These are phyloP conservation scores for Carnegiea gigantea DNA, from an alignment of 179 eudicot species.

Conservation along the genomic window DNA sequence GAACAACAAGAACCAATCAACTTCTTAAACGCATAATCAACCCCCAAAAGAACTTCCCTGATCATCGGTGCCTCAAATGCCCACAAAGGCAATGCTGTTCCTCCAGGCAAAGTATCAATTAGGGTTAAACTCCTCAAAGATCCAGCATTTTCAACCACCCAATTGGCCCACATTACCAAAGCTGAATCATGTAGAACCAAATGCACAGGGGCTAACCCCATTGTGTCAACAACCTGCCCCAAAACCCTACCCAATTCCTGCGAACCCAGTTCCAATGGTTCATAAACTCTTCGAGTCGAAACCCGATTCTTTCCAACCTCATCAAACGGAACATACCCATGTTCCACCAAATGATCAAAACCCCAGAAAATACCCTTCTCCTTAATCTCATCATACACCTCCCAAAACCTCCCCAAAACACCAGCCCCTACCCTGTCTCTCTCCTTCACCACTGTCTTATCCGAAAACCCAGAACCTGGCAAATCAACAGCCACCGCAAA, in stretches of 20 bases:
- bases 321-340: slow-evolving; percentile 64
- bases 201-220: slow-evolving; percentile 74
- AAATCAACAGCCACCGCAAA: slow-evolving; percentile 64
- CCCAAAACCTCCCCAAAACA: slow-evolving; percentile 50
- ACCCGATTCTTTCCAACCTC: slow-evolving; percentile 40
- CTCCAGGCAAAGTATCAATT: slow-evolving; percentile 50
- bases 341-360: slow-evolving; percentile 80
- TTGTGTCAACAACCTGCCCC: slow-evolving; percentile 62
- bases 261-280: slow-evolving; percentile 56
- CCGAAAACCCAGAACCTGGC: slow-evolving; percentile 94
- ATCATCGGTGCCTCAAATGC: slow-evolving; percentile 49
- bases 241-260: slow-evolving; percentile 73
- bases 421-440: slow-evolving; percentile 41
- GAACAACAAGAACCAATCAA: slow-evolving; percentile 60
- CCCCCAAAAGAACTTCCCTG: slow-evolving; percentile 61
- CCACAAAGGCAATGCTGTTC: slow-evolving; percentile 71
- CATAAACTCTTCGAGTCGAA: slow-evolving; percentile 37
- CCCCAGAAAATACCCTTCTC: slow-evolving; percentile 93
- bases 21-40: slow-evolving; percentile 51
- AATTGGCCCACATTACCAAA: slow-evolving; percentile 64
- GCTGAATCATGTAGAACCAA: slow-evolving; percentile 88
- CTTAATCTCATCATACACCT: slow-evolving; percentile 60
- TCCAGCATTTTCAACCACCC: slow-evolving; percentile 62
- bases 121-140: slow-evolving; percentile 63
- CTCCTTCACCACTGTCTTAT: slow-evolving; percentile 47